Percentiles rank a stretch among this genome's conserved stretches.
Conservation (phyloP, 1,139 yeast genomes). For the Saccharomyces hybrid region DNA sequence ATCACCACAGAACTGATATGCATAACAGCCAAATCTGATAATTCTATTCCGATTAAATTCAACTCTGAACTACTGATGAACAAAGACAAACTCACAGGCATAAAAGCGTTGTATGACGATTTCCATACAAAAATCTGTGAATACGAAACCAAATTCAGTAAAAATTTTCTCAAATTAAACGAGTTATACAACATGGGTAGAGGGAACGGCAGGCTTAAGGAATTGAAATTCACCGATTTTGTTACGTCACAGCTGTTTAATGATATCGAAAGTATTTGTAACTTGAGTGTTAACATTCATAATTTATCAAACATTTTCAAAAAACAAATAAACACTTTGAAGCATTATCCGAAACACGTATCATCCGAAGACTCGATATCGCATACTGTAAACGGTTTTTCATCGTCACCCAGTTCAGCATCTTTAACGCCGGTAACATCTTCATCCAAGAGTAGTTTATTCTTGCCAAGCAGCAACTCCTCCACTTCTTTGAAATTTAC, state of each 20-base stretch:
- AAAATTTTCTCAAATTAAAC: constrained; percentile 12
- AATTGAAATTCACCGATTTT: constrained; percentile 20
- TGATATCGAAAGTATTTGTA: constrained; percentile 22
- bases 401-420: neutral
- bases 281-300: constrained; percentile 13
- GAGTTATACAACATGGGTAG: constrained; percentile 13
- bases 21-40: constrained; percentile 26
- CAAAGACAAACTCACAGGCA: constrained; percentile 11
- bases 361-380: neutral
- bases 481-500: constrained; percentile 13
- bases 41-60: constrained; percentile 29
- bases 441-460: constrained; percentile 1
- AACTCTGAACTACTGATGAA: constrained; percentile 22
- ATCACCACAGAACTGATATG: constrained; percentile 21
- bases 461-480: constrained; percentile 6
- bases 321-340: constrained; percentile 17
- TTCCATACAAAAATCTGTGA: constrained; percentile 11
- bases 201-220: constrained; percentile 9
- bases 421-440: neutral
- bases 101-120: constrained; percentile 9
- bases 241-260: constrained; percentile 14
- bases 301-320: constrained; percentile 18
- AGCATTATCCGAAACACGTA: constrained; percentile 2
- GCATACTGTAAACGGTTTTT: neutral
- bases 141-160: constrained; percentile 12